Evolutionary conservation across 331 rosid species (phyloP).

Genomic region (Dryas integrifolia): DNA sequence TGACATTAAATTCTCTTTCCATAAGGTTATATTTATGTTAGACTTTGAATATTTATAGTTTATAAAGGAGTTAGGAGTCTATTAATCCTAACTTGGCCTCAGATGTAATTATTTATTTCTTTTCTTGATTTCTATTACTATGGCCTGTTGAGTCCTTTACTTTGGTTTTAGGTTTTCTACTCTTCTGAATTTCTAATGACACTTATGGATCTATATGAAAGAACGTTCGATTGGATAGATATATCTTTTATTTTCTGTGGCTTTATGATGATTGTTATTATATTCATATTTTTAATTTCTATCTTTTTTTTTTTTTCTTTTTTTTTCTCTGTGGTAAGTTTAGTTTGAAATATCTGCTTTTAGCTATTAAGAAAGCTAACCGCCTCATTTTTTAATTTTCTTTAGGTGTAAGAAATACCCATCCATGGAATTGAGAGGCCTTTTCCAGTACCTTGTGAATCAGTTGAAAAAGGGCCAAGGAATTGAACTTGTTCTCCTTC

Average conservation of each 20-base stretch:
- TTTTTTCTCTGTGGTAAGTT: constrained; percentile 6
- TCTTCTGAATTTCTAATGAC: neutral
- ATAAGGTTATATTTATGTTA: neutral
- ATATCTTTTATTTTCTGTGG: neutral
- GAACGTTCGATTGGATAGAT: neutral
- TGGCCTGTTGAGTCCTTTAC: neutral
- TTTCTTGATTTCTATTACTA: neutral
- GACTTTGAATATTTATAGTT: neutral
- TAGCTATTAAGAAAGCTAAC: constrained; percentile 16
- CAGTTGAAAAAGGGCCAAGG: constrained; percentile 93
- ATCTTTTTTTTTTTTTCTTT: neutral
- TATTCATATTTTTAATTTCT: neutral
- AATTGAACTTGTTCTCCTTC: constrained; percentile 89
- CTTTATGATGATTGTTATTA: neutral
- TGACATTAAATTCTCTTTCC: neutral
- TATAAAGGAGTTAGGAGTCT: neutral
- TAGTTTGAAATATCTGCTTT: constrained; percentile 14
- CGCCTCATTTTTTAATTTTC: constrained; percentile 16
- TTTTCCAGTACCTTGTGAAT: constrained; percentile 96
- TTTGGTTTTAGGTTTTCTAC: neutral
- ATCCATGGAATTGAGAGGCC: constrained; percentile 97
- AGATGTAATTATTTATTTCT: neutral
- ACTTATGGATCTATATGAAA: neutral
- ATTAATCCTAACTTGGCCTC: too few relatives aligned
- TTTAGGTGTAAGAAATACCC: constrained; percentile 96